Base-by-base conservation (phyloP, 495 filamentous ascomycete species). In the Alectoria sarmentosa region DNA sequence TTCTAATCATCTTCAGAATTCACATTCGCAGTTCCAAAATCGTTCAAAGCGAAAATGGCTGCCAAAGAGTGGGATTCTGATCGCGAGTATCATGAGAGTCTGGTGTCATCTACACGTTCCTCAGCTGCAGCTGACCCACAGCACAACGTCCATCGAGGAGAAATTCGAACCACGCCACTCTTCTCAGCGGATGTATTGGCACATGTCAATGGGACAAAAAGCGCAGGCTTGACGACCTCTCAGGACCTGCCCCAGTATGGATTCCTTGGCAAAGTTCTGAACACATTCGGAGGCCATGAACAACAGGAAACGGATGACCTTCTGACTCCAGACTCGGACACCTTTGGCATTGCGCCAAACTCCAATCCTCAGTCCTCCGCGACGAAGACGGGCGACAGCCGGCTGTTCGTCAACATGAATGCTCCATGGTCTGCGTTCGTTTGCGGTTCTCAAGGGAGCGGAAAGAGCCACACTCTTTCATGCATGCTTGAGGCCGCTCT, bases 381-480 rank as follows among this genome's bases (percentile, higher is more conserved):
- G 9, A 48, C 34, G 26, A 54, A 37, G 28, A n/a, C 30, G 21
- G 61, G 72, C 11, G 84, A 87, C 62, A 76, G 78, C 0, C 76
- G 84, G 2, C 66, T 90, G 1, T 84, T 85, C 55, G 80, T 87
- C 70, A 92, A 92, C 69, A 79, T 86, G 5, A 79, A 86, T 11
- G 76, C 82, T 0, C 88, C 89, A 1, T 88, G 82, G 10, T 88
- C 84, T 42, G 79, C 81, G 0, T 92, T 92, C 72, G 88, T 93
- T 56, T 93, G 89, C 66, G 89, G 89, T 9, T 82, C 82, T 56
- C 89, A 92, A 71, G 89, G 88, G 0, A 87, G 84, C 55, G 90
- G 89, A 3, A 93, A 91, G 76, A 87, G 84, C 52, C 87, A 91
- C 68, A 90, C 86, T 0, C 72, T 90, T 19, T 84, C 86, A 0